These are phyloP conservation scores for Microcos paniculata DNA, from an alignment of 345 rosid species.

Conservation along the genomic window DNA sequence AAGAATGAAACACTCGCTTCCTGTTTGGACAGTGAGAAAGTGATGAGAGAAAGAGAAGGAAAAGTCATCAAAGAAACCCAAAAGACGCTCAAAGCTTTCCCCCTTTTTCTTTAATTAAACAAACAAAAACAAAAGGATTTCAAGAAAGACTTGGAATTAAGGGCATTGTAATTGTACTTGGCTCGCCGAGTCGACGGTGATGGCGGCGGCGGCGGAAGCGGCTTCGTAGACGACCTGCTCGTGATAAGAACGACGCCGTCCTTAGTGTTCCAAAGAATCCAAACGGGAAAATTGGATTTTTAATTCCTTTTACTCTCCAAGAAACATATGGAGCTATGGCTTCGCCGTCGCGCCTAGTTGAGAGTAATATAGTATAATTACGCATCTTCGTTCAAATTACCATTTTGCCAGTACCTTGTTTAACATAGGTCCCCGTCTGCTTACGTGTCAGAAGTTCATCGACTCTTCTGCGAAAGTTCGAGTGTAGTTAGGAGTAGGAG, in stretches of 20 bases:
- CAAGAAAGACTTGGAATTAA: slow-evolving; percentile 24
- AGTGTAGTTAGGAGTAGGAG: background rate
- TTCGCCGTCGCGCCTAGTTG: slow-evolving; percentile 31
- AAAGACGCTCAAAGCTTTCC: background rate
- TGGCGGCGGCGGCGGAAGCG: slow-evolving; percentile 20
- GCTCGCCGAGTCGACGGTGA: background rate
- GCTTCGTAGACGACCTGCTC: slow-evolving; percentile 31
- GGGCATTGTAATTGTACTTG: background rate
- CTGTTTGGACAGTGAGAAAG: slow-evolving; percentile 33
- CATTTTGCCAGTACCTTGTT: background rate
- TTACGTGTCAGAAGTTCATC: background rate
- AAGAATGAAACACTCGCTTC: slow-evolving; percentile 22
- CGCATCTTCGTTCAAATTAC: background rate
- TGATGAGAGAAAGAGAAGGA: background rate
- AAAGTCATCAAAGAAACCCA: background rate
- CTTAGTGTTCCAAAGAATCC: background rate
- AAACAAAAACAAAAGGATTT: background rate
- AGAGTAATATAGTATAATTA: background rate
- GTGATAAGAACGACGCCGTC: background rate
- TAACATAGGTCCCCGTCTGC: background rate
- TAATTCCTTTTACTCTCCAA: background rate
- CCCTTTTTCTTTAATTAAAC: background rate
- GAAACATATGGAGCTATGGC: background rate
- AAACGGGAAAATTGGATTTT: background rate
- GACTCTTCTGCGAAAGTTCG: background rate